Evolutionary conservation across 257 asterid species (phyloP).

Genomic region (Gynochthodes officinalis): DNA sequence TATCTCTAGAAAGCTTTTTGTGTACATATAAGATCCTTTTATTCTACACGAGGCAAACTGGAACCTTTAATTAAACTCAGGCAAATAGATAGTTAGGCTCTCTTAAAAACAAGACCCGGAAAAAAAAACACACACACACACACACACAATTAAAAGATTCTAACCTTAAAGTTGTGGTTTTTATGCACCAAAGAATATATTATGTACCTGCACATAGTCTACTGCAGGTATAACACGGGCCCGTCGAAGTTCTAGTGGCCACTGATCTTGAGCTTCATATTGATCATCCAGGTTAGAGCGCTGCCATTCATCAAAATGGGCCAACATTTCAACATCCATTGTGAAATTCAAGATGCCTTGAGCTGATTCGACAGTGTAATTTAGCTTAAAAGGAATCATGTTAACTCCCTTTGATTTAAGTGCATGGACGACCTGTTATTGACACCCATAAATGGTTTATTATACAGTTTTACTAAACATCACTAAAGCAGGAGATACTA

Average conservation of each 20-base stretch:
- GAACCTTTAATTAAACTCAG: no score
- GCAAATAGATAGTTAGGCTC: background rate
- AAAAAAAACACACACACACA: background rate
- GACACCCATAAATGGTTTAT: conserved; percentile 3
- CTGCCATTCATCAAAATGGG: conserved; percentile 97
- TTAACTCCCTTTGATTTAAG: conserved; percentile 69
- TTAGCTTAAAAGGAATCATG: conserved; percentile 75
- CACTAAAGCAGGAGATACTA: background rate
- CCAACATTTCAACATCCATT: conserved; percentile 89
- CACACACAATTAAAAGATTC: background rate
- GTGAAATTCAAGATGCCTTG: conserved; percentile 93
- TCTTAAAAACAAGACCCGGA: background rate
- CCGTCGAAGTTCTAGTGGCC: conserved; percentile 91
- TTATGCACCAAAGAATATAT: background rate
- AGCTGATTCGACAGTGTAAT: conserved; percentile 76
- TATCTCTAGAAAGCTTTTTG: background rate
- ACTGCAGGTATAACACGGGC: conserved; percentile 94
- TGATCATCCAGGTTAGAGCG: conserved; percentile 68
- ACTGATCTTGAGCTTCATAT: conserved; percentile 91
- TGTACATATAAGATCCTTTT: background rate
- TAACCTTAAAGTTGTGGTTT: background rate
- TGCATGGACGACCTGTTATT: conserved; percentile 59
- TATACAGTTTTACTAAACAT: background rate
- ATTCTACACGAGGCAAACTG: no score
- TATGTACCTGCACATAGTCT: conserved; percentile 73